A percentile compares a stretch with the other conserved stretches of the same genome.
Evolutionary conservation across 148 eudicot genomes (phyloP).

Genomic region (Linanthus parryae): DNA sequence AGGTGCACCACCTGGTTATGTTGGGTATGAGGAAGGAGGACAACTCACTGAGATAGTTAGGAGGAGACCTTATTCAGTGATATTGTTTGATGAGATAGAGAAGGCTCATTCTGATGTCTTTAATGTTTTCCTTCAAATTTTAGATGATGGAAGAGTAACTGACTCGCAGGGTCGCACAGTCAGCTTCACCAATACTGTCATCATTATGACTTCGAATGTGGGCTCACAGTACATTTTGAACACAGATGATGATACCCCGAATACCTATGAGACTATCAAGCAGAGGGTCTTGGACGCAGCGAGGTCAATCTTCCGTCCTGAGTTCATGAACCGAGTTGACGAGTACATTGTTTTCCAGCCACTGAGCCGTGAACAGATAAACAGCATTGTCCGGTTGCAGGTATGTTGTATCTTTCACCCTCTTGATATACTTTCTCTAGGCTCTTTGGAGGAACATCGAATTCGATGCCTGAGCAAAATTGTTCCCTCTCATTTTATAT

Average conservation of each 20-base stretch:
- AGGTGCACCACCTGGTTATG: slow-evolving; percentile 85
- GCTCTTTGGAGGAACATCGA: no score
- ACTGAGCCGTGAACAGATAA: slow-evolving; percentile 73
- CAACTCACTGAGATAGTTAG: slow-evolving; percentile 76
- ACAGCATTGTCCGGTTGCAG: slow-evolving; percentile 76
- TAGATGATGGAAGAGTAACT: slow-evolving; percentile 92
- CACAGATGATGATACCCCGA: slow-evolving; percentile 65
- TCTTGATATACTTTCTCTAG: no score
- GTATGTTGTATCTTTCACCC: no score
- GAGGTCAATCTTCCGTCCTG: slow-evolving; percentile 76
- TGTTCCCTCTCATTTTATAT: background rate
- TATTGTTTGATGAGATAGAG: slow-evolving; percentile 90
- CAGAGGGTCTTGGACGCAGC: slow-evolving; percentile 91
- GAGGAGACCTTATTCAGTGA: slow-evolving; percentile 84
- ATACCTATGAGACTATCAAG: slow-evolving; percentile 71
- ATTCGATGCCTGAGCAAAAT: no score
- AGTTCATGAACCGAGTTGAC: slow-evolving; percentile 95
- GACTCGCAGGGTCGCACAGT: slow-evolving; percentile 94
- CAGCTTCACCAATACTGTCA: slow-evolving; percentile 83
- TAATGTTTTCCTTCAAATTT: slow-evolving; percentile 78
- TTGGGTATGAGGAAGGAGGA: slow-evolving; percentile 89
- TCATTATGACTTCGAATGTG: slow-evolving; percentile 95
- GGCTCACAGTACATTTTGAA: slow-evolving; percentile 92
- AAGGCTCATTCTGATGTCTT: slow-evolving; percentile 88
- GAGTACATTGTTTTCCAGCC: slow-evolving; percentile 98